Base-by-base conservation (phyloP, 257 asterid genomes). In the Petunia axillaris region DNA sequence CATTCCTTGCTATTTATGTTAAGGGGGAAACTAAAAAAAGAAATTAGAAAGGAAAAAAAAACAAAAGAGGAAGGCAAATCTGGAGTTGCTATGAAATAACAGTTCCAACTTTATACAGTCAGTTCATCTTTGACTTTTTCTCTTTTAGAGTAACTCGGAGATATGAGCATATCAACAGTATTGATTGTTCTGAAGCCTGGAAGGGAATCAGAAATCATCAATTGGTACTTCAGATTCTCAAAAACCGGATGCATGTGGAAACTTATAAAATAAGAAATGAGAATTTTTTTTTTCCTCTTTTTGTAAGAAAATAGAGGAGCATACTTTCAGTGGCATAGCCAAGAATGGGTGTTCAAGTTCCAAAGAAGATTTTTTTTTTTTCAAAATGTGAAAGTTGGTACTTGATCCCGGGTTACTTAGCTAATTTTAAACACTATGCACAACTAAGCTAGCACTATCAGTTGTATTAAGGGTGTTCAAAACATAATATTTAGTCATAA, bases 1-100 rank as follows among this genome's bases (percentile, higher is more conserved):
- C 78, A 82, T 25, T 66, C 38, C 8, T 64, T 52, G 74, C 39
- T 53, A 39, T 70, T 8, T 39, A 25, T 75, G 50, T 68, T 62
- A 66, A 38, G 60, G 3, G 66, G 83, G 14, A 4, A 25, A 8
- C 10, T 65, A 36, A 65, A 66, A 39, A 67, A 40, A 58, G 11
- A 70, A 35, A 65, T 70, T 63, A 40, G 35, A 13, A 40, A 4
- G 25, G 64, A 57, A 36, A 35, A 66, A 1, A 4, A 35, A 59
- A 3, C 43, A 35, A 62, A 62, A 8, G 41, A 5, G 6, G 38
- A 59, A 59, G 39, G 65, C 16, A 58, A 59, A 25, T 60, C 15
- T 3, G n/a, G 41, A 3, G 14, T 11, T 25, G 55, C 8, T 67
- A 40, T 66, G 38, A 43, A 58, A 70, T 9, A 46, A 70, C 3